Conservation (phyloP, 1,284 basidiomycete species). For the Quambalaria eucalypti region DNA sequence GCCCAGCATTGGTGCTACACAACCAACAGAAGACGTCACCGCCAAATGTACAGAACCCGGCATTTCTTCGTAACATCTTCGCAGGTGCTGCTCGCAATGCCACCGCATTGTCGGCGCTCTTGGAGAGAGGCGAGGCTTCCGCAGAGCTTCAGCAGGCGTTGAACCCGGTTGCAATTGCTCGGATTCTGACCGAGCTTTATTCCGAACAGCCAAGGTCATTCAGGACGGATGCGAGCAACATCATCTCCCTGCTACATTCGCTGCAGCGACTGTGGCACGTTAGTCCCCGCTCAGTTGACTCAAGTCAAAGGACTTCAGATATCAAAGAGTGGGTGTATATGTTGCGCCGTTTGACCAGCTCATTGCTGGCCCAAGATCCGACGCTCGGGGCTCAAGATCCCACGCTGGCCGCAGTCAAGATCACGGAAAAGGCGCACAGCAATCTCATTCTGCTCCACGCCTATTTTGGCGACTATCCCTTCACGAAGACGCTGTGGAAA, state of each 20-base stretch:
- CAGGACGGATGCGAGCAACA: neutral
- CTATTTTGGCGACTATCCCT: neutral
- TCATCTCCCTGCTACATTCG: neutral
- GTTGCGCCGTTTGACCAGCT: neutral
- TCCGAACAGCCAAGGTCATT: neutral
- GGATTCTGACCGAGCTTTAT: neutral
- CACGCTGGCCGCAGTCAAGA: too few relatives aligned
- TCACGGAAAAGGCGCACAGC: too few relatives aligned
- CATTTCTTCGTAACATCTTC: neutral
- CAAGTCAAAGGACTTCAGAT: too few relatives aligned
- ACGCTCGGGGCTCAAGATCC: neutral
- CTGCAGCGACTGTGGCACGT: neutral
- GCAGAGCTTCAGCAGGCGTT: neutral
- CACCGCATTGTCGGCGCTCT: neutral
- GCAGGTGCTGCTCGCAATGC: neutral
- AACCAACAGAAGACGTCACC: neutral
- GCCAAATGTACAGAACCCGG: neutral
- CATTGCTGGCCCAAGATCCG: neutral
- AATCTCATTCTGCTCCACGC: neutral
- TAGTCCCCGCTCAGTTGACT: too few relatives aligned
- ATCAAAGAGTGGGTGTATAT: neutral
- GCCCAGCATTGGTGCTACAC: neutral
- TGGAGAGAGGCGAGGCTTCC: neutral
- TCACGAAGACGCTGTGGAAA: neutral
- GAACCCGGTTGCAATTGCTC: neutral